A percentile compares a stretch with the other conserved stretches of the same genome.
Conservation (phyloP, 164 flowering plant species). For the Vitis rupestris region DNA sequence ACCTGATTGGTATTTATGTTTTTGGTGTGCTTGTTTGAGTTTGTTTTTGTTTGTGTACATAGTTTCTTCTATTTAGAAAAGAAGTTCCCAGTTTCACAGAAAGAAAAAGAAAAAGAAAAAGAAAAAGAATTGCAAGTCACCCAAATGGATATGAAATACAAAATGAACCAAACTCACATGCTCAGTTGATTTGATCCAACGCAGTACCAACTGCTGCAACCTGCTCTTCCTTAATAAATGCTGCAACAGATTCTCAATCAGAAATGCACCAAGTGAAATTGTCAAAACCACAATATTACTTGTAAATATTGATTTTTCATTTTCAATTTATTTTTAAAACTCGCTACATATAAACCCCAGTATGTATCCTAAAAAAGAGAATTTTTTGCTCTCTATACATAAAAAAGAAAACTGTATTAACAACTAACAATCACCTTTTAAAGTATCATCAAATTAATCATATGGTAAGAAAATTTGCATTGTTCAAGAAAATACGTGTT, state of each 20-base stretch:
- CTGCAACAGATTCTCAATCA: constrained; percentile 33
- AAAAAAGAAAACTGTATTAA: too few species aligned
- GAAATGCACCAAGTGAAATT: background rate
- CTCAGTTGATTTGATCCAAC: constrained; percentile 50
- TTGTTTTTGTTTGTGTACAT: background rate
- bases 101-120: background rate
- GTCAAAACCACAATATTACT: too few species aligned
- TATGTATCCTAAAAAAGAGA: too few species aligned
- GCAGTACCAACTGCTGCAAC: constrained; percentile 49
- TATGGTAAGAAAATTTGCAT: too few species aligned
- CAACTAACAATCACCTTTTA: too few species aligned
- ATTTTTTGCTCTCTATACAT: too few species aligned
- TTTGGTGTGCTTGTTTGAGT: background rate
- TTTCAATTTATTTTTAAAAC: background rate
- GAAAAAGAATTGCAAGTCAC: background rate
- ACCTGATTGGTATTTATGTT: too few species aligned
- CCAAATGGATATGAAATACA: background rate
- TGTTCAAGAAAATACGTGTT: too few species aligned
- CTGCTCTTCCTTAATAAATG: constrained; percentile 45
- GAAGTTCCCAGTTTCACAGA: background rate
- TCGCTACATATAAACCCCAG: too few species aligned
- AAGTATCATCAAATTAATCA: too few species aligned
- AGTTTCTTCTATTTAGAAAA: background rate
- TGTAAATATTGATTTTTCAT: background rate
- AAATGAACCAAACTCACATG: constrained; percentile 46